Percentiles rank a stretch among this genome's conserved stretches.
phyloP scores from a whole-genome alignment of 352 stramenopile genomes.

The Phytophthora cactorum region DNA sequence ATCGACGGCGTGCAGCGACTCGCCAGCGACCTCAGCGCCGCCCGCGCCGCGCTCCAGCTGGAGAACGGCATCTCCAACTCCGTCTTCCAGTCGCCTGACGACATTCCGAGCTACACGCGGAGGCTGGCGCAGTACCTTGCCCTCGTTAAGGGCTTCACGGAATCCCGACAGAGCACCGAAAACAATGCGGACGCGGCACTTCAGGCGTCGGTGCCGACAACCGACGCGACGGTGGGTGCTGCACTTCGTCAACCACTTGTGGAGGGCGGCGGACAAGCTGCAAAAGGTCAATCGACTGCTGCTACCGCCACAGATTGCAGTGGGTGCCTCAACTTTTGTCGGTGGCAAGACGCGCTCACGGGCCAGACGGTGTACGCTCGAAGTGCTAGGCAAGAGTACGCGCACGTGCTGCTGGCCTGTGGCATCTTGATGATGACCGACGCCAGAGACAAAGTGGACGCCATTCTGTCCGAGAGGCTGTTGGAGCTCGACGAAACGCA shows the following conservation, averaged over 20 bases:
- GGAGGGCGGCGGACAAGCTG: slow-evolving; percentile 5
- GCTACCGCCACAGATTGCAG: slow-evolving; percentile 27
- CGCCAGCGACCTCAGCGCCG: slow-evolving; percentile 43
- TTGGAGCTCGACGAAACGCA: slow-evolving; percentile 62
- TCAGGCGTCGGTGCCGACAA: slow-evolving; percentile 13
- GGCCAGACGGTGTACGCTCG: slow-evolving; percentile 47
- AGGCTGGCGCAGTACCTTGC: slow-evolving; percentile 53
- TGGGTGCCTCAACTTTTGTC: slow-evolving; percentile 58
- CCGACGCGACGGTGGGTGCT: slow-evolving; percentile 3
- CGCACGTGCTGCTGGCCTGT: slow-evolving; percentile 55
- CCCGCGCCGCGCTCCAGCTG: slow-evolving; percentile 45
- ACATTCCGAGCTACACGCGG: slow-evolving; percentile 41
- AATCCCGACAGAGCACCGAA: slow-evolving; percentile 6
- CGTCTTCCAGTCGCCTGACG: slow-evolving; percentile 26
- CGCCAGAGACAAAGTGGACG: slow-evolving; percentile 52
- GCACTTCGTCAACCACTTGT: slow-evolving; percentile 54
- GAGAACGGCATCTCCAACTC: slow-evolving; percentile 2
- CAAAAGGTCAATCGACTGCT: neutral
- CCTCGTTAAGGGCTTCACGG: slow-evolving; percentile 63
- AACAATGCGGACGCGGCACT: neutral
- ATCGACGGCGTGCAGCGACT: slow-evolving; percentile 45
- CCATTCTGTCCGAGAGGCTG: slow-evolving; percentile 41
- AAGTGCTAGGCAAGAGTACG: slow-evolving; percentile 63
- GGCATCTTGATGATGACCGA: slow-evolving; percentile 54
- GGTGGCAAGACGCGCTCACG: slow-evolving; percentile 61